Evolutionary conservation across 2,329 filamentous ascomycete genomes (phyloP), one percentile per base, ranked within the genome.

Genomic region (Ophiostoma himal-ulmi): DNA sequence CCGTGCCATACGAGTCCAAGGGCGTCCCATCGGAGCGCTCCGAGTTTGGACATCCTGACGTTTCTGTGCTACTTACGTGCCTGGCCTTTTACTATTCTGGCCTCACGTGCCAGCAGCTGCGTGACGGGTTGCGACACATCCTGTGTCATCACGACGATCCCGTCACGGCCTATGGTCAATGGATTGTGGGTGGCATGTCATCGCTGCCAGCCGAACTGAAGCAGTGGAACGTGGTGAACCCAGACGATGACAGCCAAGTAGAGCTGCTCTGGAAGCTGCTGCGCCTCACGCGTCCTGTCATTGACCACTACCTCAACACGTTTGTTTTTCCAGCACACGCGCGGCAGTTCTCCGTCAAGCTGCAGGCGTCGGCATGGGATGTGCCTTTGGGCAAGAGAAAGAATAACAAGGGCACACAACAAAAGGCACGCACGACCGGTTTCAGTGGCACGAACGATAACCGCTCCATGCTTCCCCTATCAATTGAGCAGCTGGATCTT

Each of bases 401-500:
- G 68, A 7, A 62, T 26, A 14, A 13, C 39, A 34, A 4, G 30
- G 30, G 1, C 30, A 30, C 30, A 30, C 30, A 14, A 13, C 10
- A 30, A 13, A 72, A 17, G 71, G 75, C 78, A 1, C 72, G 83
- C 1, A 90, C 88, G 0, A 91, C 89, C 0, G 90, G 90, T 0
- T 93, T 93, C 75, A 90, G 87, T 8, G 90, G 90, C 0, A 92
- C 90, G 0, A 91, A 91, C 62, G 89, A 92, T 75, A 87, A 85
- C 26, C 81, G 83, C 44, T 79, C 78, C 0, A 80, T 90, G 52
- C 77, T 92, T 0, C 89, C 90, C 0, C 76, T 87, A 22, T 87
- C 82, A 0, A 86, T 92, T 30, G 76, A 79, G 22, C 89, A 92
- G 68, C 78, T 85, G 0, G 88, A 92, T 72, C 80, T 92, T 0